A percentile compares a stretch with the other conserved stretches of the same genome.
phyloP scores from a whole-genome alignment of 305 asterid species.

The Fraxinus sp. region DNA sequence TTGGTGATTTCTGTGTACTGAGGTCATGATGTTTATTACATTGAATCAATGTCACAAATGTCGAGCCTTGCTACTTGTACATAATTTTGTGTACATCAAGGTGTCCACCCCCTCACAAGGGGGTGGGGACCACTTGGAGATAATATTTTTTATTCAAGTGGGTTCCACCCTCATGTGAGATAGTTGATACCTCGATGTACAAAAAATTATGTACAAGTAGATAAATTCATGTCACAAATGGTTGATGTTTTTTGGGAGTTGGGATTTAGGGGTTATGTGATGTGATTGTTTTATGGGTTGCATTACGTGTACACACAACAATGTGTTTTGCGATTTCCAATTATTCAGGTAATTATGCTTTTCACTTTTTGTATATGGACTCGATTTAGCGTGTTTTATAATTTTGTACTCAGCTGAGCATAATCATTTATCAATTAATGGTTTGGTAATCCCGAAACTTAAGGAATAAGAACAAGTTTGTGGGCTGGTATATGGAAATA shows the following conservation, averaged over 20 bases:
- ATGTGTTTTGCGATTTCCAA: constrained; percentile 73
- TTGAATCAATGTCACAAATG: constrained; percentile 26
- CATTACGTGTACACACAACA: constrained; percentile 55
- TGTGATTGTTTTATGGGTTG: constrained; percentile 64
- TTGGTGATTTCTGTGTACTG: constrained; percentile 50
- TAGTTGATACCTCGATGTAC: no score
- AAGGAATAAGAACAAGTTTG: no score
- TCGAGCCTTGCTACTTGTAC: no score
- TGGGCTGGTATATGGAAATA: no score
- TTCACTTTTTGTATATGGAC: not conserved
- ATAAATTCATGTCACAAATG: not conserved
- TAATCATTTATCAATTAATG: no score
- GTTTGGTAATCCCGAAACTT: no score
- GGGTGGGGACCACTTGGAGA: no score
- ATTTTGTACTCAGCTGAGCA: not conserved
- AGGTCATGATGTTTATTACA: constrained; percentile 38
- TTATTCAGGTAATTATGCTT: constrained; percentile 59
- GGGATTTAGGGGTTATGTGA: constrained; percentile 64
- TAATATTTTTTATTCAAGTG: no score
- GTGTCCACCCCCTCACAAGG: no score
- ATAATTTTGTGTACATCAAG: no score
- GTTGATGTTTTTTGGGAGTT: constrained; percentile 33
- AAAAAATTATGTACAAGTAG: no score
- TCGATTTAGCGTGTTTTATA: not conserved
- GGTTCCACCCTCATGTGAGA: no score